Percentiles rank a stretch among this genome's conserved stretches.
Evolutionary conservation across 345 rosid genomes (phyloP).

Genomic region (Ricinus communis): DNA sequence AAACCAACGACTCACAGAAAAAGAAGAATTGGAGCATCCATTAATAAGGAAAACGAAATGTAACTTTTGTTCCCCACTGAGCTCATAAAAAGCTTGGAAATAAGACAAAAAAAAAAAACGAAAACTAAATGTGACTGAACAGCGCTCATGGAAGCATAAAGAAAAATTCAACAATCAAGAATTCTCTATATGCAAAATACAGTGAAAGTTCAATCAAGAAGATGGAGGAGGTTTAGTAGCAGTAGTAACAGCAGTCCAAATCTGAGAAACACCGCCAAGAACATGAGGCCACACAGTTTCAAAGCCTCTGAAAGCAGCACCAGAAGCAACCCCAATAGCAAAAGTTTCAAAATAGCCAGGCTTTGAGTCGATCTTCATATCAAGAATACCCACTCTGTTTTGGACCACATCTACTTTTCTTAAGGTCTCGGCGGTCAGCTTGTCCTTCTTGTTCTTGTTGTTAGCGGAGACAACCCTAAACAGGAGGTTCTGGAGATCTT

Average conservation of each 20-base stretch:
- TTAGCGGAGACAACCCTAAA: conserved; percentile 51
- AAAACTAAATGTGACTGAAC: too few relatives aligned
- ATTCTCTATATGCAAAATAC: too few relatives aligned
- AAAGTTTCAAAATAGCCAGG: conserved; percentile 69
- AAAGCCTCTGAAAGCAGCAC: conserved; percentile 61
- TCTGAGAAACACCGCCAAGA: conserved; percentile 48
- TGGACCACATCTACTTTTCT: conserved; percentile 63
- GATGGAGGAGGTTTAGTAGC: conserved; percentile 48
- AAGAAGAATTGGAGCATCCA: too few relatives aligned
- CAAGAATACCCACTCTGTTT: conserved; percentile 61
- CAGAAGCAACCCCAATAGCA: conserved; percentile 66
- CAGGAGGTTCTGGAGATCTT: conserved; percentile 76
- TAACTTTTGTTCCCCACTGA: too few relatives aligned
- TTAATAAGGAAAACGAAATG: too few relatives aligned
- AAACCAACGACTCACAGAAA: too few relatives aligned
- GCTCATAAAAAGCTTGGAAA: too few relatives aligned
- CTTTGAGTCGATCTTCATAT: conserved; percentile 80
- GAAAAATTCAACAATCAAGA: neutral
- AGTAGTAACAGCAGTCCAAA: conserved; percentile 66
- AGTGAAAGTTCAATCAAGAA: neutral
- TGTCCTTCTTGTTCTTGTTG: conserved; percentile 43
- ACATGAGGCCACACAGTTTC: conserved; percentile 55
- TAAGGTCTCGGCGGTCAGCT: conserved; percentile 39
- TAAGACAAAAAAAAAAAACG: too few relatives aligned
- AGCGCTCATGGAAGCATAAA: too few relatives aligned